Percentiles rank a stretch among this genome's conserved stretches.
Evolutionary conservation across 352 stramenopile species (phyloP).

Genomic region (Lagenidium giganteum): DNA sequence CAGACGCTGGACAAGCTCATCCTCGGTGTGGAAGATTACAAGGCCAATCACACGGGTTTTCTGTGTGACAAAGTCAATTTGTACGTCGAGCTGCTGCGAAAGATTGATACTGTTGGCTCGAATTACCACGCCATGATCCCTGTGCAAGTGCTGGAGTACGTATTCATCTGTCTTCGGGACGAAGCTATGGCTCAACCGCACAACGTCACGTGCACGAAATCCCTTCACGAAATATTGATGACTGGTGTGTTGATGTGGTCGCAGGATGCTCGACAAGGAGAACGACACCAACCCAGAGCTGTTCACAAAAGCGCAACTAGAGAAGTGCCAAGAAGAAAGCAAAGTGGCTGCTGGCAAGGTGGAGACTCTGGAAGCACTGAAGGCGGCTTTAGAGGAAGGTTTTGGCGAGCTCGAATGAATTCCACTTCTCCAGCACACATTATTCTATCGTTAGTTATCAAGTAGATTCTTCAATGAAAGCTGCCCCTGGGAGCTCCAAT

Average conservation of each 20-base stretch:
- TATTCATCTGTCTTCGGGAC: constrained; percentile 2
- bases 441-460: too few species aligned
- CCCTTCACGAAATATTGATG: too few species aligned
- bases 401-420: constrained; percentile 24
- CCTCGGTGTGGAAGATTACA: constrained; percentile 51
- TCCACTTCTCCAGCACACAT: too few species aligned
- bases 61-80: constrained; percentile 47
- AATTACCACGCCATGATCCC: constrained; percentile 58
- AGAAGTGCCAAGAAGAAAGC: constrained; percentile 60
- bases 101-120: constrained; percentile 30
- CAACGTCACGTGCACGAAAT: too few species aligned
- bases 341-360: constrained; percentile 31
- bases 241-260: not conserved
- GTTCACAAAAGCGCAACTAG: constrained; percentile 58
- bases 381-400: constrained; percentile 36
- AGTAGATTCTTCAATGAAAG: too few species aligned
- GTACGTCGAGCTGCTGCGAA: constrained; percentile 59
- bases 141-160: constrained; percentile 51
- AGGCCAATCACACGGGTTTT: constrained; percentile 51
- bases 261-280: constrained; percentile 44
- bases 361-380: constrained; percentile 49
- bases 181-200: too few species aligned
- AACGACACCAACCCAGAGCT: constrained; percentile 61
- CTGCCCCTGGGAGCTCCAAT: too few species aligned
- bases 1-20: constrained; percentile 65